These are phyloP conservation scores for Boletus reticuloceps DNA, from an alignment of 768 basidiomycete species.

Conservation along the genomic window DNA sequence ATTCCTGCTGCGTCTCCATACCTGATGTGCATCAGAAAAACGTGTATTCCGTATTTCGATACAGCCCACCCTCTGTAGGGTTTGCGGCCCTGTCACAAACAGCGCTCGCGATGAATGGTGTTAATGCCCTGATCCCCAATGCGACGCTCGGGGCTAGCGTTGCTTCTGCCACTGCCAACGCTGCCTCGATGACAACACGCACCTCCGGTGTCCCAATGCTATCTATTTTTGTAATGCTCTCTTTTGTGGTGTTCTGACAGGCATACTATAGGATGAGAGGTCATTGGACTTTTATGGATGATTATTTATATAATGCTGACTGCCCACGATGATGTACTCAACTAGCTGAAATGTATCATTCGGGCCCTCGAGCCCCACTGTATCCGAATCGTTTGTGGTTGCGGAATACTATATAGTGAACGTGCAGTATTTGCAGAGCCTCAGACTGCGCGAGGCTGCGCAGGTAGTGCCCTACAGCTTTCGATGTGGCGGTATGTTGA, in stretches of 20 bases:
- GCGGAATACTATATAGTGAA: no score
- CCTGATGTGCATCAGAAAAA: slow-evolving; percentile 42
- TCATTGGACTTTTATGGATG: no score
- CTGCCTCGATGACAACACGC: slow-evolving; percentile 10
- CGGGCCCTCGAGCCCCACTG: no score
- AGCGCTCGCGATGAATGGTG: slow-evolving; percentile 26
- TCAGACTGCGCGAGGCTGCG: no score
- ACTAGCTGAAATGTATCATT: no score
- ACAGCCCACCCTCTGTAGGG: slow-evolving; percentile 47
- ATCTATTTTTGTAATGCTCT: slow-evolving; percentile 10
- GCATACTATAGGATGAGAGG: not conserved
- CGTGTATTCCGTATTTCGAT: slow-evolving; percentile 53
- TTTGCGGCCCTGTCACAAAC: slow-evolving; percentile 43
- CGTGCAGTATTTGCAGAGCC: no score
- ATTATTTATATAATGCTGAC: no score
- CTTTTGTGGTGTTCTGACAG: slow-evolving; percentile 3
- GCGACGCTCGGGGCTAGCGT: slow-evolving; percentile 20
- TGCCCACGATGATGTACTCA: no score
- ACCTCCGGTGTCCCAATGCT: not conserved
- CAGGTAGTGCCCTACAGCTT: no score
- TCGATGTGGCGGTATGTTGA: no score
- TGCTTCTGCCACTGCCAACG: slow-evolving; percentile 12
- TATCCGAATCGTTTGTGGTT: no score
- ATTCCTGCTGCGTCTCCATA: not conserved
- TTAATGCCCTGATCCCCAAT: slow-evolving; percentile 17